Base-by-base conservation (phyloP, 176 grass and related monocot genomes). In the Eragrostis curvula region DNA sequence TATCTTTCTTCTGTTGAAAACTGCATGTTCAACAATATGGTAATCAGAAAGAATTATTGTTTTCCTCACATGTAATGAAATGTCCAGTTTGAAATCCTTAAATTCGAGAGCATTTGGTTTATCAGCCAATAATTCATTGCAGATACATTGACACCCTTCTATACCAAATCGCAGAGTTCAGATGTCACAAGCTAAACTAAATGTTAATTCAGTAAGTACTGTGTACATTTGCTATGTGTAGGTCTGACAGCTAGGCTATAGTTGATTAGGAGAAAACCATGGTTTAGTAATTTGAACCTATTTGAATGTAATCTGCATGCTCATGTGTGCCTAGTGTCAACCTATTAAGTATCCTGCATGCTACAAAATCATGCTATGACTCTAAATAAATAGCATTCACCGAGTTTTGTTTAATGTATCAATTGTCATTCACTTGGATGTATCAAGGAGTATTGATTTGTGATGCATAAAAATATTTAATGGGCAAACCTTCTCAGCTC, bases 81-180 rank as follows among this genome's bases (percentile, higher is more conserved):
- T 89, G 40, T 71, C n/a, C 42, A 58, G 78, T 81, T 78, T 86
- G 59, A 66, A 73, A 77, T 60, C 69, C 39, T 78, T 65, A 56
- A 73, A 40, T 86, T 90, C 73, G 59, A 86, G 50, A 86, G 50
- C 79, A 68, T 86, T 73, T 90, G 84, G 79, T 90, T 90, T 86
- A 90, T 86, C 84, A 52, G 79, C 57, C 79, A 86, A 47, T 86
- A 86, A 78, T 70, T 83, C 66, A 79, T 83, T 90, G 88, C 83
- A 90, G 73, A 90, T 86, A 86, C 68, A 74, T 16, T 86, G 84
- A 86, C 79, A 86, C 62, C 74, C 79, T 90, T 90, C 67, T 83
- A 83, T 90, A 90, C 61, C 74, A 86, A 90, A 83, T 86, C 24
- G 9, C 73, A 90, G 84, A 83, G 73, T 90, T 90, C 88, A 83